A percentile compares a stretch with the other conserved stretches of the same genome.
Conservation (phyloP, 192 early-diverging fungal species). For the Tieghemiomyces parasiticus region DNA sequence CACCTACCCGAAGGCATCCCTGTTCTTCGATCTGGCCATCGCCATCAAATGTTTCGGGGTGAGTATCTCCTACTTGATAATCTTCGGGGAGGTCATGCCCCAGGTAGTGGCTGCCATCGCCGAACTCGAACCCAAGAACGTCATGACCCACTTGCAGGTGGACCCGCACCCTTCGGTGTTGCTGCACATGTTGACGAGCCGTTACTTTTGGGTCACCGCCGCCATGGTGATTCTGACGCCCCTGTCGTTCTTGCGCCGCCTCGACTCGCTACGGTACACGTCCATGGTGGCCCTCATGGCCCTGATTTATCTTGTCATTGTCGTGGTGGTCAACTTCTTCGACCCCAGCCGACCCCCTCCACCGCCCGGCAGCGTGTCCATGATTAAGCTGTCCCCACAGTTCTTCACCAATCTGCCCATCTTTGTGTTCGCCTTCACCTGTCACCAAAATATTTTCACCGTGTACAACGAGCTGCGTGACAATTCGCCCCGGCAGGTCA, state of each 20-base stretch:
- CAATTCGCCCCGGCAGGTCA: conserved; percentile 56
- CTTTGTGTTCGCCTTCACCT: conserved; percentile 98
- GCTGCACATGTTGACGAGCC: conserved; percentile 31
- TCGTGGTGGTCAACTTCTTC: conserved; percentile 67
- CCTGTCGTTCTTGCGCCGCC: conserved; percentile 57
- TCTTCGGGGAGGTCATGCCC: conserved; percentile 87
- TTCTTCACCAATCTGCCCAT: conserved; percentile 76
- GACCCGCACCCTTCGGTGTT: conserved; percentile 10
- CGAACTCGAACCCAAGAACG: background rate
- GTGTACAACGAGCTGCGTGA: conserved; percentile 90
- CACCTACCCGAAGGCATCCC: conserved; percentile 78
- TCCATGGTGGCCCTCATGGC: conserved; percentile 72
- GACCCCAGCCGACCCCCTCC: conserved; percentile 39
- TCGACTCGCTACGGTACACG: conserved; percentile 86
- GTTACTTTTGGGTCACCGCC: conserved; percentile 75
- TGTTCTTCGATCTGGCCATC: conserved; percentile 91
- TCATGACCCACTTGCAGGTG: background rate
- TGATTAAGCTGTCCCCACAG: conserved; percentile 37
- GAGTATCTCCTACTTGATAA: conserved; percentile 84
- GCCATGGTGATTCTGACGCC: conserved; percentile 58
- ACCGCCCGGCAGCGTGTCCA: conserved; percentile 38
- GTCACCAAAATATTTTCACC: conserved; percentile 96
- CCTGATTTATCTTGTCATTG: conserved; percentile 69
- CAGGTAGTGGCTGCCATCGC: conserved; percentile 33
- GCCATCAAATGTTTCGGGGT: conserved; percentile 99